phyloP scores from a whole-genome alignment of 805 yeast species.

The Suhomyces faveliae region DNA sequence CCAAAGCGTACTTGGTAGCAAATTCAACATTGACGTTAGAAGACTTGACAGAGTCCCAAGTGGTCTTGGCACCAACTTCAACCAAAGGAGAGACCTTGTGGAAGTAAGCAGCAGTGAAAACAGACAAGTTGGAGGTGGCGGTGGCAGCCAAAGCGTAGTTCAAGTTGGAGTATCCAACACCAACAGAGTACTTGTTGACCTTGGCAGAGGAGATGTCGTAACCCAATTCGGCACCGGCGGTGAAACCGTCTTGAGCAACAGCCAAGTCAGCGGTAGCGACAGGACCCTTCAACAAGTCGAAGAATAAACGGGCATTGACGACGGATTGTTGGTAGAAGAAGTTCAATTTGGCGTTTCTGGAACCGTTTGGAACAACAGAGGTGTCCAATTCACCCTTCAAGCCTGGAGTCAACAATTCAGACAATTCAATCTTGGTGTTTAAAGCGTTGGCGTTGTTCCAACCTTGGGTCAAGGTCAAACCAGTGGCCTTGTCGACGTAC shows the following conservation, averaged over 20 bases:
- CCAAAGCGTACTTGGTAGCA: conserved; percentile 92
- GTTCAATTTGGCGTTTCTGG: conserved; percentile 86
- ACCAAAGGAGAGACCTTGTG: conserved; percentile 88
- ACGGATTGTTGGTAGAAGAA: conserved; percentile 89
- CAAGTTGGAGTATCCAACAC: conserved; percentile 88
- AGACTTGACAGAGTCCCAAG: conserved; percentile 84
- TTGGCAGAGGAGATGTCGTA: conserved; percentile 93
- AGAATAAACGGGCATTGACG: conserved; percentile 90
- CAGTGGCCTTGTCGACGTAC: conserved; percentile 88
- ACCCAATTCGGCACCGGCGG: conserved; percentile 96
- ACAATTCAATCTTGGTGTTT: conserved; percentile 89
- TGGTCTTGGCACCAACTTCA: conserved; percentile 98
- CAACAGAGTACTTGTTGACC: conserved; percentile 90
- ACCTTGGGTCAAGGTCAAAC: conserved; percentile 93
- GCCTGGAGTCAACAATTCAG: conserved; percentile 91
- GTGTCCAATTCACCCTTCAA: conserved; percentile 90
- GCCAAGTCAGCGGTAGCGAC: conserved; percentile 92
- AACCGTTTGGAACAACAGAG: conserved; percentile 78
- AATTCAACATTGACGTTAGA: conserved; percentile 89
- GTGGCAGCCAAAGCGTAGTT: conserved; percentile 82
- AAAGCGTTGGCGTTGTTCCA: conserved; percentile 94
- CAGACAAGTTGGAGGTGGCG: conserved; percentile 81
- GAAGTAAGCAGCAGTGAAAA: conserved; percentile 94
- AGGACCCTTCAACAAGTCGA: conserved; percentile 94
- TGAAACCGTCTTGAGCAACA: conserved; percentile 92